Base-by-base conservation (phyloP, 2,329 filamentous ascomycete species). In the Fusarium paranaense region DNA sequence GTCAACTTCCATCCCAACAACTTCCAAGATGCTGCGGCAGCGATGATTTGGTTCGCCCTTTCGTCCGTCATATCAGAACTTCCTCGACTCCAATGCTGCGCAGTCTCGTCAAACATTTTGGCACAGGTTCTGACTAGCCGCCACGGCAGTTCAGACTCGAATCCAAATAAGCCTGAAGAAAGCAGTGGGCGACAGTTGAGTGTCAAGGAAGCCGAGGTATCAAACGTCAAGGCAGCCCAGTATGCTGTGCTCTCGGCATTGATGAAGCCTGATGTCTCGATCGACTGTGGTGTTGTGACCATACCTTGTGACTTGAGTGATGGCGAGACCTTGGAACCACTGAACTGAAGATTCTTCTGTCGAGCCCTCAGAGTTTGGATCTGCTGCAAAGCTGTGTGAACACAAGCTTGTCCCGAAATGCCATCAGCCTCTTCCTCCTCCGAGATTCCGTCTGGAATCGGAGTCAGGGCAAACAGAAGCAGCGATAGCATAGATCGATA, bases 351-450 rank as follows among this genome's bases (percentile, higher is more conserved):
- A 20, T 82, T 83, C 40, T 80, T 79, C 60, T 84, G 83, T 6
- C 82, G 78, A 2, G 82, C 83, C 16, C 83, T 80, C 1, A 85
- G 70, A 8, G 73, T 80, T 69, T 85, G 84, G 2, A 85, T 80
- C 40, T 85, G 84, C 57, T 84, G 83, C 10, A 85, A 66, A 0
- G 83, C 83, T 3, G 83, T 79, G 56, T 85, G 84, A 2, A 85
- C 80, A 56, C 83, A 85, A 1, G 81, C 76, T 61, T 84, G 82
- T 0, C 82, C 83, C 2, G 81, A 82, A 4, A 85, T 80, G 0
- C 84, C 84, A 35, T 84, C 81, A 2, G 78, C 63, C 58, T 85
- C 83, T 69, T 85, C 84, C 1, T 84, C 83, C 47, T 85, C 83
- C 0, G 81, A 81, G 16, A 85, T 81, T 0, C 82, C 82, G 0